Evolutionary conservation across 1,284 basidiomycete genomes (phyloP).

Genomic region (Puccinia coronata): DNA sequence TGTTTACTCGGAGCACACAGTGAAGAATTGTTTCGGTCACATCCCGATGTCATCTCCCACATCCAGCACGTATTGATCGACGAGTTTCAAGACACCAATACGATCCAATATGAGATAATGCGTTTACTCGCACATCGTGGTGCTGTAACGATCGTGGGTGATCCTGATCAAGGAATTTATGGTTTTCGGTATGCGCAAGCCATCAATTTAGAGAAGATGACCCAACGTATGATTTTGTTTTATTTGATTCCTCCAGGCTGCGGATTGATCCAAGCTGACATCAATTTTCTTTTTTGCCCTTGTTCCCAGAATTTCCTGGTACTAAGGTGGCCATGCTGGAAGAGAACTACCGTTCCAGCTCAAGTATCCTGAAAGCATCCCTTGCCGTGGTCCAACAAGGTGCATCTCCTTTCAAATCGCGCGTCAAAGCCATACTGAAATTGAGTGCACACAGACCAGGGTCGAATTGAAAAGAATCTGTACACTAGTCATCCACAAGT

Average conservation of each 20-base stretch:
- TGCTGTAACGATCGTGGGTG: slow-evolving; percentile 80
- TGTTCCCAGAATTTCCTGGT: slow-evolving; percentile 63
- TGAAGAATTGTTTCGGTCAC: slow-evolving; percentile 68
- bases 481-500: slow-evolving; percentile 70
- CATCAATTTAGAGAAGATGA: slow-evolving; percentile 76
- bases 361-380: slow-evolving; percentile 72
- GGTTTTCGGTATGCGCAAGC: slow-evolving; percentile 86
- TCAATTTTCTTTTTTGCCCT: background rate
- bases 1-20: slow-evolving; percentile 55
- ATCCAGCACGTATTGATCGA: slow-evolving; percentile 82
- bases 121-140: slow-evolving; percentile 67
- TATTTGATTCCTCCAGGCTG: background rate
- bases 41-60: slow-evolving; percentile 66
- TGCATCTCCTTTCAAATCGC: slow-evolving; percentile 54
- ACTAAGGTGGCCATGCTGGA: slow-evolving; percentile 75
- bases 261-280: background rate
- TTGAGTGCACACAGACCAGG: slow-evolving; percentile 63
- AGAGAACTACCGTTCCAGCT: slow-evolving; percentile 84
- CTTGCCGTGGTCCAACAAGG: slow-evolving; percentile 80
- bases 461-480: slow-evolving; percentile 74
- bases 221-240: slow-evolving; percentile 62
- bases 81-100: slow-evolving; percentile 90
- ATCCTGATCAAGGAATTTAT: slow-evolving; percentile 90
- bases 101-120: slow-evolving; percentile 82
- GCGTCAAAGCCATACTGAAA: slow-evolving; percentile 5